A percentile compares a stretch with the other conserved stretches of the same genome.
Evolutionary conservation across 208 protist genomes (phyloP).

Genomic region (Trypanosoma platydactyli): DNA sequence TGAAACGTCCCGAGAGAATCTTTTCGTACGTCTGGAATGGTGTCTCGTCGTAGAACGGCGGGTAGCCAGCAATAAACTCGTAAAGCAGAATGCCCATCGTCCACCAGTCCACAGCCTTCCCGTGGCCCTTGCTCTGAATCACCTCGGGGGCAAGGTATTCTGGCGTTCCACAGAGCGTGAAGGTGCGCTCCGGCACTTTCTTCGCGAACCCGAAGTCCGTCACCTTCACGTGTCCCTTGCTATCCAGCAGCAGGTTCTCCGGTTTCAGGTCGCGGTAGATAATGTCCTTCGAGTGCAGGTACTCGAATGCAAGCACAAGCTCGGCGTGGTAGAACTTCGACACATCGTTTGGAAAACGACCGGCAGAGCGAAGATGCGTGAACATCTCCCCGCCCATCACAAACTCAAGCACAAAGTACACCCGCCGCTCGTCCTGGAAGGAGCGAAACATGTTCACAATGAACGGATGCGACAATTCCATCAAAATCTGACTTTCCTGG

Average conservation of each 20-base stretch:
- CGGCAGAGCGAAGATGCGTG: conserved; percentile 82
- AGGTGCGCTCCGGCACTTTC: conserved; percentile 76
- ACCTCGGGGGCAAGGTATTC: conserved; percentile 93
- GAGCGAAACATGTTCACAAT: conserved; percentile 94
- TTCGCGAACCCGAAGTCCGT: conserved; percentile 90
- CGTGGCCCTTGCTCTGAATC: conserved; percentile 91
- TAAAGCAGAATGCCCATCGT: conserved; percentile 95
- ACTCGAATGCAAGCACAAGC: conserved; percentile 89
- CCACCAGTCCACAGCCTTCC: conserved; percentile 98
- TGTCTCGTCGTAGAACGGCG: conserved; percentile 93
- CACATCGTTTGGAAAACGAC: conserved; percentile 84
- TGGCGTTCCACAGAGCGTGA: conserved; percentile 89
- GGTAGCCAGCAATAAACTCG: conserved; percentile 93
- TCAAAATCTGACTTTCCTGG: conserved; percentile 91
- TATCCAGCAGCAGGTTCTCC: conserved; percentile 80
- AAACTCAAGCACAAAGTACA: conserved; percentile 95
- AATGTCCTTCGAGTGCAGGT: conserved; percentile 89
- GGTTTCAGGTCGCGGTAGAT: conserved; percentile 89
- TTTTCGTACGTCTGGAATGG: conserved; percentile 89
- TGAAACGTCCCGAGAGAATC: conserved; percentile 78
- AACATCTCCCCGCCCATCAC: conserved; percentile 92
- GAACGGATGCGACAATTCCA: conserved; percentile 91
- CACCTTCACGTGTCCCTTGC: conserved; percentile 82
- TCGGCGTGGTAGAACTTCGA: conserved; percentile 93
- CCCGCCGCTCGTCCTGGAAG: conserved; percentile 92